These are phyloP conservation scores for Phytopythium boreale DNA, from an alignment of 352 stramenopile genomes.

Conservation along the genomic window DNA sequence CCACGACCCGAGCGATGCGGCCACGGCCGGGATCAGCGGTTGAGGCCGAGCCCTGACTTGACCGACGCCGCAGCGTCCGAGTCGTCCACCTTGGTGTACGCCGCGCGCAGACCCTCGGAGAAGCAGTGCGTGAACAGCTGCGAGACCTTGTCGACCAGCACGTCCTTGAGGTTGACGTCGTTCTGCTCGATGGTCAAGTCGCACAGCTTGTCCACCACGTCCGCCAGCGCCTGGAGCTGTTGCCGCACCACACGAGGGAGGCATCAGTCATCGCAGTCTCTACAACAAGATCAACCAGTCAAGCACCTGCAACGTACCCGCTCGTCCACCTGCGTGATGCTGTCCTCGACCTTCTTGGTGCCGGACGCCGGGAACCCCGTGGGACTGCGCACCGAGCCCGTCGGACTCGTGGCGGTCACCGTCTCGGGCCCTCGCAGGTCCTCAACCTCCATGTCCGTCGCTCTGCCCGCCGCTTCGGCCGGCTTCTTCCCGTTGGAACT, in stretches of 20 bases:
- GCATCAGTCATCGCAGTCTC: neutral
- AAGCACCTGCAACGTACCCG: slow-evolving; percentile 59
- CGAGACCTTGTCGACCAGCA: slow-evolving; percentile 59
- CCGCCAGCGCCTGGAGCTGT: slow-evolving; percentile 50
- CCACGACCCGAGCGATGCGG: neutral
- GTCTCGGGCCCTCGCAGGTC: slow-evolving; percentile 50
- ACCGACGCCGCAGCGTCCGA: slow-evolving; percentile 26
- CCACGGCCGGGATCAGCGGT: neutral
- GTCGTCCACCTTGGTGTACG: slow-evolving; percentile 70
- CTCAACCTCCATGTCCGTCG: slow-evolving; percentile 35
- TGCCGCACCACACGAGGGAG: neutral
- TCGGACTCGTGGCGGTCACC: slow-evolving; percentile 7
- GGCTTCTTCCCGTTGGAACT: slow-evolving; percentile 17
- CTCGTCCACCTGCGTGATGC: slow-evolving; percentile 56
- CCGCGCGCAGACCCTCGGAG: slow-evolving; percentile 51
- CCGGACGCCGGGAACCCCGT: slow-evolving; percentile 36
- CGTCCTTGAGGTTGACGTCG: slow-evolving; percentile 69
- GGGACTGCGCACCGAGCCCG: slow-evolving; percentile 19
- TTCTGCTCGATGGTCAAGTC: slow-evolving; percentile 76
- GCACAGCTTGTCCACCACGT: slow-evolving; percentile 67
- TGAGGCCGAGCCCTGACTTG: slow-evolving; percentile 12
- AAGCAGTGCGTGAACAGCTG: slow-evolving; percentile 78
- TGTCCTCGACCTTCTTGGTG: slow-evolving; percentile 64
- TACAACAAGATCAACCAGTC: too few relatives aligned
- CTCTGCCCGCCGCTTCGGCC: slow-evolving; percentile 3